Conservation (phyloP, 2,329 filamentous ascomycete species). For the Pestalotiopsis sp. region DNA sequence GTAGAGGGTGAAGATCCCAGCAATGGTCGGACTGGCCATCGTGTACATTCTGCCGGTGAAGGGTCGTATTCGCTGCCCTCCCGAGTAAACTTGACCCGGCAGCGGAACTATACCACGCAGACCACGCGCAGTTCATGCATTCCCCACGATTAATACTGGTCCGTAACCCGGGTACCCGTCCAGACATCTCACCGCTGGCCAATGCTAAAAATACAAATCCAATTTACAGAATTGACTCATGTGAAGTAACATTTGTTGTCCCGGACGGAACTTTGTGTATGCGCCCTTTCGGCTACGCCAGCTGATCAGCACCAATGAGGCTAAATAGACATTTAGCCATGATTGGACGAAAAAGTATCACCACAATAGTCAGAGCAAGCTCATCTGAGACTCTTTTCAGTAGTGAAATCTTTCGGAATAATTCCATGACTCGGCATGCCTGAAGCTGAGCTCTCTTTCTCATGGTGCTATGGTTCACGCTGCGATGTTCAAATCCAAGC, state of each 20-base stretch:
- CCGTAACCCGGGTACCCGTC: background rate
- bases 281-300: background rate
- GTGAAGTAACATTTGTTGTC: background rate
- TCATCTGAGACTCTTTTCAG: background rate
- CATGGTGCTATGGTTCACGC: no score
- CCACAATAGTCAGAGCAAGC: background rate
- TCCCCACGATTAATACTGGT: background rate
- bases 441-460: background rate
- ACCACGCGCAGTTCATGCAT: no score
- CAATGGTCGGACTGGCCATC: background rate
- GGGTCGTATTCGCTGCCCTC: background rate
- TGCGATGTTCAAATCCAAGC: no score
- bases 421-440: background rate
- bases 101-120: no score
- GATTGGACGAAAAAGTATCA: slow-evolving; percentile 4
- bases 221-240: background rate
- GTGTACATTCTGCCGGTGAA: background rate
- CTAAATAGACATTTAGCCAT: slow-evolving; percentile 9
- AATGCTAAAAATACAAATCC: background rate
- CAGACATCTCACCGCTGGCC: background rate
- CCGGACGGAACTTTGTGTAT: background rate
- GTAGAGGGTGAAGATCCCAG: background rate
- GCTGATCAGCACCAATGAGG: slow-evolving; percentile 16
- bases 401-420: background rate
- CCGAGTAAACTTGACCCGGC: no score